Evolutionary conservation across 2,329 filamentous ascomycete species (phyloP).

Genomic region (Endothia cerciana): DNA sequence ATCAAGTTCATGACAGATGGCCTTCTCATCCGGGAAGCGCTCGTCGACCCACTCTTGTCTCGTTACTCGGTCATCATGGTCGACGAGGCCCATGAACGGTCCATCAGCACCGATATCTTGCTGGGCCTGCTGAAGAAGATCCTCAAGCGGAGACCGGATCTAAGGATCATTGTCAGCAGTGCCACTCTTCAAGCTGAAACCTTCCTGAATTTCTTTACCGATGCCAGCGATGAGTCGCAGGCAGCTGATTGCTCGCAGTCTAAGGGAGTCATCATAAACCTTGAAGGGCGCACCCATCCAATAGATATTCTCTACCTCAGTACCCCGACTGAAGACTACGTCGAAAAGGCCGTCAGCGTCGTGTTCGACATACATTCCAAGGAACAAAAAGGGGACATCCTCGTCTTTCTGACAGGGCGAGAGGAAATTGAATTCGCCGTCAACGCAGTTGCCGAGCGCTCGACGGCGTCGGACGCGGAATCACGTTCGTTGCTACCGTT

Average conservation of each 20-base stretch:
- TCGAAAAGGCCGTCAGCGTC: conserved; percentile 80
- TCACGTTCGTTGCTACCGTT: conserved; percentile 68
- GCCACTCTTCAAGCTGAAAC: conserved; percentile 90
- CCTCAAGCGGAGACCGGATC: conserved; percentile 73
- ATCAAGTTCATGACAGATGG: conserved; percentile 98
- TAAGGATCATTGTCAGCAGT: conserved; percentile 89
- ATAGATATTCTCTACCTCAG: conserved; percentile 86
- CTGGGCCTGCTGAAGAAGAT: conserved; percentile 93
- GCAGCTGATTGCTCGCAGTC: conserved; percentile 38
- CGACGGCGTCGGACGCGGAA: conserved; percentile 63
- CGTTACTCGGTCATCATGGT: conserved; percentile 97
- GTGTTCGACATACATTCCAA: conserved; percentile 85
- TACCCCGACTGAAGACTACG: conserved; percentile 79
- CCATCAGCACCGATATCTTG: conserved; percentile 88
- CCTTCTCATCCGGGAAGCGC: conserved; percentile 84
- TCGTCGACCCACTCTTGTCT: conserved; percentile 89
- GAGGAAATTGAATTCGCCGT: conserved; percentile 88
- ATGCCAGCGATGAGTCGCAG: conserved; percentile 43
- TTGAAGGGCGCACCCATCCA: conserved; percentile 86
- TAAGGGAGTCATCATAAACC: conserved; percentile 70
- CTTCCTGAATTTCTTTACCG: conserved; percentile 77
- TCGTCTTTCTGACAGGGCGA: conserved; percentile 89
- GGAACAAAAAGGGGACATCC: conserved; percentile 81
- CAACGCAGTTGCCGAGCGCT: conserved; percentile 76
- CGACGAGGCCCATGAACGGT: conserved; percentile 94